Evolutionary conservation across 805 yeast species (phyloP).

Genomic region (Yarrowia sp.): DNA sequence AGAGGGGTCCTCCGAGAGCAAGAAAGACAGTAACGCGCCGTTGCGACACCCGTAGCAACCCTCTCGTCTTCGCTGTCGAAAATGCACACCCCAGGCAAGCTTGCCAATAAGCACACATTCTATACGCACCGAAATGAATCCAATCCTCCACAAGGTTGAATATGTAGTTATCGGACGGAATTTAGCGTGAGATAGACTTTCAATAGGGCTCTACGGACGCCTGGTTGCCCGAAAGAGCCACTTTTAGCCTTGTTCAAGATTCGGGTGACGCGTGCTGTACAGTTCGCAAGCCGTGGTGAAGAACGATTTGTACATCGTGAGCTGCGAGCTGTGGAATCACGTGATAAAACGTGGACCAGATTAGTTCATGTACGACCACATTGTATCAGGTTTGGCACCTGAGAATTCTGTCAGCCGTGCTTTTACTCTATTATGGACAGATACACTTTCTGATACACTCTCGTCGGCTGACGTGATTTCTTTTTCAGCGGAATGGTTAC

Average conservation of each 20-base stretch:
- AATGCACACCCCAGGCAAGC: slow-evolving; percentile 11
- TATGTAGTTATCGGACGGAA: not conserved
- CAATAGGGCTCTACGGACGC: not conserved
- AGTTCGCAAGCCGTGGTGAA: too few species aligned
- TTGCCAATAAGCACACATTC: slow-evolving; percentile 17
- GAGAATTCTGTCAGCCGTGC: too few species aligned
- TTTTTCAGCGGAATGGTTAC: not conserved
- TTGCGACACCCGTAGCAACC: not conserved
- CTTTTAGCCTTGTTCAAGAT: not conserved
- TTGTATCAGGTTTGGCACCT: too few species aligned
- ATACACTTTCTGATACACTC: too few species aligned
- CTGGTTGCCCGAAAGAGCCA: not conserved
- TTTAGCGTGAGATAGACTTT: slow-evolving; percentile 3
- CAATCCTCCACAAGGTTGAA: not conserved
- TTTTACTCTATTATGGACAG: too few species aligned
- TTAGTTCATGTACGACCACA: too few species aligned
- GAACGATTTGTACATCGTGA: not conserved
- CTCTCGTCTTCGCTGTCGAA: not conserved
- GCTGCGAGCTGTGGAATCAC: too few species aligned
- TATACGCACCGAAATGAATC: slow-evolving; percentile 10
- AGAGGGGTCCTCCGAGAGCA: too few species aligned
- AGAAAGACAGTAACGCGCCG: not conserved
- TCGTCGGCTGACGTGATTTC: too few species aligned
- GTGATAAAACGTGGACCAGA: too few species aligned
- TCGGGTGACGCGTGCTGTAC: slow-evolving; percentile 9